These are phyloP conservation scores for Nematocida ausubeli DNA, from an alignment of 371 early-diverging fungal genomes.

Conservation along the genomic window DNA sequence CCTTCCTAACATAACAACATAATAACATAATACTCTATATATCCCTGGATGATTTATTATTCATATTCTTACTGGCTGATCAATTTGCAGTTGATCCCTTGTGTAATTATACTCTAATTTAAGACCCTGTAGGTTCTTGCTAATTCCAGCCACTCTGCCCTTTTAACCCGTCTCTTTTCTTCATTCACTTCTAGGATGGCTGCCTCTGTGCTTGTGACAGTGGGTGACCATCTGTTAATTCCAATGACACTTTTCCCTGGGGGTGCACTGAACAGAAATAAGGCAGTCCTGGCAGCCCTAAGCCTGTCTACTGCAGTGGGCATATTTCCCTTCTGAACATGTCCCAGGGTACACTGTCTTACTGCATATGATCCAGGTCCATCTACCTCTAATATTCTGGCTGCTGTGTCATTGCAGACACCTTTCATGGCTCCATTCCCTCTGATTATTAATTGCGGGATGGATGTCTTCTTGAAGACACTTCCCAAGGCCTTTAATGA, in stretches of 20 bases:
- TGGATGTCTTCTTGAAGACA: slow-evolving; percentile 45
- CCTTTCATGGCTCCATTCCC: slow-evolving; percentile 71
- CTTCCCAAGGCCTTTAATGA: slow-evolving; percentile 55
- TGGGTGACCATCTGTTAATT: not conserved
- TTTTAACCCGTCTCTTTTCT: slow-evolving; percentile 50
- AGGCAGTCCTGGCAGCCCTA: slow-evolving; percentile 71
- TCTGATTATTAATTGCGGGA: slow-evolving; percentile 43
- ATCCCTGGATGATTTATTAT: too few relatives aligned
- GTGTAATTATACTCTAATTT: too few relatives aligned
- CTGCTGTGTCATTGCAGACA: slow-evolving; percentile 74
- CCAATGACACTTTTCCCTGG: slow-evolving; percentile 22
- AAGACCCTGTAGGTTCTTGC: slow-evolving; percentile 51
- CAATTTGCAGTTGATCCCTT: too few relatives aligned
- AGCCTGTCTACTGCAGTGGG: slow-evolving; percentile 91
- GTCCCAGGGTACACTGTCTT: slow-evolving; percentile 83
- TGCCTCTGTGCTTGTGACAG: not conserved
- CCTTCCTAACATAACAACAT: too few relatives aligned
- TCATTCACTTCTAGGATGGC: slow-evolving; percentile 35
- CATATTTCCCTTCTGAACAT: slow-evolving; percentile 87
- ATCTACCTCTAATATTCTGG: slow-evolving; percentile 82
- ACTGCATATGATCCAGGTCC: slow-evolving; percentile 82
- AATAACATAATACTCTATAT: too few relatives aligned
- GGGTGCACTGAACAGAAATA: slow-evolving; percentile 9
- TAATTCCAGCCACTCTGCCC: slow-evolving; percentile 53
- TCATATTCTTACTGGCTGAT: too few relatives aligned